Conservation (phyloP, 352 stramenopile genomes). For the Globisporangium sylvaticum region DNA sequence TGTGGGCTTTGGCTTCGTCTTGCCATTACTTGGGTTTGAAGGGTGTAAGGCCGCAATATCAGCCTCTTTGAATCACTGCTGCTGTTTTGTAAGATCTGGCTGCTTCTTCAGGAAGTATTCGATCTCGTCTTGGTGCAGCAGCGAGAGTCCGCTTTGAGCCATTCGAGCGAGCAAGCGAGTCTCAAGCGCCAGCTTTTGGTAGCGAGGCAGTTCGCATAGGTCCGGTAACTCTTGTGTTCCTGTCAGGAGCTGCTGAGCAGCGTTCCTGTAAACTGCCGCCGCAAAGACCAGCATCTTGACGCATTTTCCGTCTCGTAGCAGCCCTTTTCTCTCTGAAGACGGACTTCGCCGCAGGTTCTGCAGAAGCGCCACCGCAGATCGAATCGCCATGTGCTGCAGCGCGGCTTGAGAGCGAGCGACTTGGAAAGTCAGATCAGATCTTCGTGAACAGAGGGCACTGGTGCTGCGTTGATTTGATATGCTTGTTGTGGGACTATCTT, state of each 20-base stretch:
- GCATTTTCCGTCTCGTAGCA: conserved; percentile 6
- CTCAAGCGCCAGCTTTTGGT: not conserved
- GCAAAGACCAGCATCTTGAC: conserved; percentile 4
- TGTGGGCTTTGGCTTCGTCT: not conserved
- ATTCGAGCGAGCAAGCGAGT: conserved; percentile 3
- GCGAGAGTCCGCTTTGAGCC: not conserved
- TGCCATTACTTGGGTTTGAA: not conserved
- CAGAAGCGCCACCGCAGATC: conserved; percentile 28
- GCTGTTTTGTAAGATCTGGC: not conserved
- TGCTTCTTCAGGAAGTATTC: not conserved
- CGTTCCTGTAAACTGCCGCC: not conserved
- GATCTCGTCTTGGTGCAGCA: not conserved
- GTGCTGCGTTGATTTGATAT: not conserved
- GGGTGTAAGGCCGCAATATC: not conserved
- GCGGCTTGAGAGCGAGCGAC: conserved; percentile 15
- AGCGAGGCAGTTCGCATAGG: not conserved
- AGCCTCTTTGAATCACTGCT: not conserved
- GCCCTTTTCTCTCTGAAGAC: conserved; percentile 32
- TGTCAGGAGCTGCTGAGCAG: not conserved
- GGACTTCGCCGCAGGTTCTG: conserved; percentile 25
- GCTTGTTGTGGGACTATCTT: not conserved
- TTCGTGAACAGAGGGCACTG: not conserved
- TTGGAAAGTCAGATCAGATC: not conserved
- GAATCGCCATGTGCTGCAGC: conserved; percentile 30
- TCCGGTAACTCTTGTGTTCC: not conserved